A percentile compares a stretch with the other conserved stretches of the same genome.
phyloP scores from a whole-genome alignment of 257 asterid genomes.

The Haberlea rhodopensis region DNA sequence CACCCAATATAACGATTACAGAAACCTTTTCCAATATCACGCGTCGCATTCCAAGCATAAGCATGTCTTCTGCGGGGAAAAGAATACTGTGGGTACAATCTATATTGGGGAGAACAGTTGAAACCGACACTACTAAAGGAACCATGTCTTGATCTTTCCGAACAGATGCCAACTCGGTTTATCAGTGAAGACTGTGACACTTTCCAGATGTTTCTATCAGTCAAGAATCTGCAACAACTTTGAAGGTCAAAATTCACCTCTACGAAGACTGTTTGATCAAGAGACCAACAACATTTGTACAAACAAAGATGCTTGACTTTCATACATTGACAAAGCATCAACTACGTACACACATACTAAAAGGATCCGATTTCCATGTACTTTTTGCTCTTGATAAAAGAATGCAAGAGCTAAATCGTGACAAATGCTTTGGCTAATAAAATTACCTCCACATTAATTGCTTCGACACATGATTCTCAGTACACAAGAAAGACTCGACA shows the following conservation, averaged over 20 bases:
- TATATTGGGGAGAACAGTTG: constrained; percentile 34
- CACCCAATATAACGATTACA: constrained; percentile 29
- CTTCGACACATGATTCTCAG: constrained; percentile 5
- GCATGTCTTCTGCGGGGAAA: constrained; percentile 37
- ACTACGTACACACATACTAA: constrained; percentile 1
- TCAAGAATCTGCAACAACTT: constrained; percentile 51
- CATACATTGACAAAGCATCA: not conserved
- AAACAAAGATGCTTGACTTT: constrained; percentile 9
- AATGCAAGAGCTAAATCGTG: constrained; percentile 6
- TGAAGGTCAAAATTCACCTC: constrained; percentile 24
- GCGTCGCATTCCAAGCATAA: constrained; percentile 36
- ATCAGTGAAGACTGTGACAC: constrained; percentile 32
- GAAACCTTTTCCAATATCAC: constrained; percentile 33
- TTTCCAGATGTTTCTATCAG: constrained; percentile 38
- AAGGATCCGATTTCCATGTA: constrained; percentile 1
- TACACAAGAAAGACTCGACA: not conserved
- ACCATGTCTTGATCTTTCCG: constrained; percentile 38
- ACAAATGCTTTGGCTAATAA: constrained; percentile 1
- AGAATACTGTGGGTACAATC: constrained; percentile 37
- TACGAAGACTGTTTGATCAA: constrained; percentile 15
- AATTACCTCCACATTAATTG: not conserved
- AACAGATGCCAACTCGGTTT: constrained; percentile 20
- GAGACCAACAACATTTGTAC: constrained; percentile 15
- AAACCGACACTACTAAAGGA: constrained; percentile 29
- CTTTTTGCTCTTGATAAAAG: constrained; percentile 9